phyloP scores from a whole-genome alignment of 345 rosid genomes.

The Noccaea bulbosa region DNA sequence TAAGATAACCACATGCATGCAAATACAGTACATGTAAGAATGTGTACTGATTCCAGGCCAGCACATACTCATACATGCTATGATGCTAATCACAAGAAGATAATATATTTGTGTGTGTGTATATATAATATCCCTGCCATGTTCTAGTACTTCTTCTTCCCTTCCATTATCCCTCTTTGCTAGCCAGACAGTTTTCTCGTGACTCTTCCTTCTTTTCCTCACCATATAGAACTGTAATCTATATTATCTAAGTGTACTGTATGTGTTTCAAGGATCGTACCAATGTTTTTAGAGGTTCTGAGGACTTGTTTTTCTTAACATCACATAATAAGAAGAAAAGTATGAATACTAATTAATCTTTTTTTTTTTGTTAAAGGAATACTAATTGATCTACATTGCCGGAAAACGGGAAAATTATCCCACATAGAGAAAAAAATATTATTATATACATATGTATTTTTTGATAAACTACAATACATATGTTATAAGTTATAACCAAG shows the following conservation, averaged over 20 bases:
- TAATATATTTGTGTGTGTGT: not conserved
- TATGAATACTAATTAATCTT: not conserved
- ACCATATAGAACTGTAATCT: conserved; percentile 17
- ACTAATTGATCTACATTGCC: not conserved
- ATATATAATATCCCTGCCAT: conserved; percentile 2
- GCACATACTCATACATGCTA: conserved; percentile 23
- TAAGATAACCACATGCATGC: conserved; percentile 46
- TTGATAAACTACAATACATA: not conserved
- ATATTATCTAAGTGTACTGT: conserved; percentile 12
- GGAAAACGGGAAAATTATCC: not conserved
- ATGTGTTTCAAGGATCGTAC: conserved; percentile 23
- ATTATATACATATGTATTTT: too few species aligned
- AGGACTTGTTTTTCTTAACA: not conserved
- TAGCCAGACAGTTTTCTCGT: conserved; percentile 38
- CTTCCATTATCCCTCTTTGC: not conserved
- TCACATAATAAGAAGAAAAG: not conserved
- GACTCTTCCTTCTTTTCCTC: conserved; percentile 36
- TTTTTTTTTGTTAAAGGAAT: not conserved
- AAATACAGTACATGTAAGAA: conserved; percentile 40
- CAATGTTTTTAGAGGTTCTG: not conserved
- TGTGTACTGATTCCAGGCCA: conserved; percentile 36
- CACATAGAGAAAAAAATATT: not conserved
- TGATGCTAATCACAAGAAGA: conserved; percentile 31
- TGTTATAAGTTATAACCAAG: not conserved
- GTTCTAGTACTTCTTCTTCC: conserved; percentile 30